Evolutionary conservation across 495 filamentous ascomycete genomes (phyloP).

Genomic region (Thermothielavioides terrestris): DNA sequence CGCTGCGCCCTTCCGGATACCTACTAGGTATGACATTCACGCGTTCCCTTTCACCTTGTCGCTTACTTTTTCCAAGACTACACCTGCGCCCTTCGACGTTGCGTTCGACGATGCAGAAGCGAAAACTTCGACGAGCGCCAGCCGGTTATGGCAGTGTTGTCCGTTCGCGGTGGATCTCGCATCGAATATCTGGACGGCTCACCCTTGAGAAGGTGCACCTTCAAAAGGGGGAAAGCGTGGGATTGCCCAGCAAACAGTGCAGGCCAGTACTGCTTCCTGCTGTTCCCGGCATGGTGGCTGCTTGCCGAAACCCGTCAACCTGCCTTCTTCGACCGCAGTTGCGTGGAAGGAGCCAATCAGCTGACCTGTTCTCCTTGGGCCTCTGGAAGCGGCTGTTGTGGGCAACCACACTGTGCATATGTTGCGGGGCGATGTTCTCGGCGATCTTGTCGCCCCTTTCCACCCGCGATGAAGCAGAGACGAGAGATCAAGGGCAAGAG

Average conservation of each 20-base stretch:
- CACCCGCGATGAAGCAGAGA: no score
- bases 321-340: slow-evolving; percentile 9
- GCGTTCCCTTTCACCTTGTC: no score
- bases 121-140: not conserved
- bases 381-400: not conserved
- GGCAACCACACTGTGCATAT: not conserved
- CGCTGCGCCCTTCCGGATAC: no score
- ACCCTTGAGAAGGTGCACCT: no score
- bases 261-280: slow-evolving; percentile 9
- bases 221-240: no score
- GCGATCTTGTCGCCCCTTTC: not conserved
- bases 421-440: no score
- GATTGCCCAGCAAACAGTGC: not conserved
- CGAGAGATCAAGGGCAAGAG: no score
- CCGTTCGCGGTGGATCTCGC: slow-evolving; percentile 1
- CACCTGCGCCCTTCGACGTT: not conserved
- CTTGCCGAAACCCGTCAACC: slow-evolving; percentile 5
- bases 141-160: not conserved
- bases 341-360: slow-evolving; percentile 3
- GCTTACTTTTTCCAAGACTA: no score
- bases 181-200: not conserved
- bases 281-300: slow-evolving; percentile 14
- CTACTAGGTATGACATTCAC: no score
- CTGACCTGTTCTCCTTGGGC: not conserved
- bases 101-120: not conserved